phyloP scores from a whole-genome alignment of 208 protist species.

The Trypanosoma scelopori region DNA sequence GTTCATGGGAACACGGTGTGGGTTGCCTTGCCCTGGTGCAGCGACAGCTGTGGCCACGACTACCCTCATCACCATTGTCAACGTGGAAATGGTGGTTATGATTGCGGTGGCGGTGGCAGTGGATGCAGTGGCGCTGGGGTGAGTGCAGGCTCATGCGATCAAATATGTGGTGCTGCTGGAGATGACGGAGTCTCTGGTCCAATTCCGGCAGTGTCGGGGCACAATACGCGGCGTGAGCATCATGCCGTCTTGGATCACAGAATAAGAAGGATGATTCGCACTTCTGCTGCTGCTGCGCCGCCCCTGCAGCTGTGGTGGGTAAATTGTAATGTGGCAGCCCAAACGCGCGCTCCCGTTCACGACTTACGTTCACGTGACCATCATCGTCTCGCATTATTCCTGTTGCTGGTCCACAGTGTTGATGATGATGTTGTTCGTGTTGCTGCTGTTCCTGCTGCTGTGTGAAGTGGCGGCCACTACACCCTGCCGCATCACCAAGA shows the following conservation, averaged over 20 bases:
- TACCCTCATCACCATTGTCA: neutral
- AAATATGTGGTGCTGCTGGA: slow-evolving; percentile 30
- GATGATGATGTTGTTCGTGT: neutral
- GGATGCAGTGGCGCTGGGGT: slow-evolving; percentile 7
- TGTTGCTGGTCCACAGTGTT: slow-evolving; percentile 1
- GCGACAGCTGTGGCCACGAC: neutral
- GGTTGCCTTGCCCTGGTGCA: slow-evolving; percentile 2
- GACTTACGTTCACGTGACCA: slow-evolving; percentile 13
- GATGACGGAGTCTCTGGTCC: slow-evolving; percentile 51
- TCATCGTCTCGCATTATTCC: neutral
- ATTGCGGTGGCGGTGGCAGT: slow-evolving; percentile 12
- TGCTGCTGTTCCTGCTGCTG: neutral
- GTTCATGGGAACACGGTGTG: slow-evolving; percentile 14
- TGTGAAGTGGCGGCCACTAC: neutral
- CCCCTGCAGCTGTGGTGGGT: neutral
- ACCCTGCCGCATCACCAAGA: neutral
- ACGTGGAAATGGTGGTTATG: neutral
- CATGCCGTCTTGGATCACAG: neutral
- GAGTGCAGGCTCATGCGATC: slow-evolving; percentile 2
- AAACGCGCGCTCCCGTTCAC: slow-evolving; percentile 2
- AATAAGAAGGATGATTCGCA: too few species aligned
- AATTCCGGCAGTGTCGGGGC: slow-evolving; percentile 56
- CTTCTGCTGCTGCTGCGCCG: too few species aligned
- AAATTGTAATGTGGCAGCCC: neutral
- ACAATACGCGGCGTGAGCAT: neutral